A percentile compares a stretch with the other conserved stretches of the same genome.
phyloP scores from a whole-genome alignment of 306 rosid genomes.

The Quercus alba region DNA sequence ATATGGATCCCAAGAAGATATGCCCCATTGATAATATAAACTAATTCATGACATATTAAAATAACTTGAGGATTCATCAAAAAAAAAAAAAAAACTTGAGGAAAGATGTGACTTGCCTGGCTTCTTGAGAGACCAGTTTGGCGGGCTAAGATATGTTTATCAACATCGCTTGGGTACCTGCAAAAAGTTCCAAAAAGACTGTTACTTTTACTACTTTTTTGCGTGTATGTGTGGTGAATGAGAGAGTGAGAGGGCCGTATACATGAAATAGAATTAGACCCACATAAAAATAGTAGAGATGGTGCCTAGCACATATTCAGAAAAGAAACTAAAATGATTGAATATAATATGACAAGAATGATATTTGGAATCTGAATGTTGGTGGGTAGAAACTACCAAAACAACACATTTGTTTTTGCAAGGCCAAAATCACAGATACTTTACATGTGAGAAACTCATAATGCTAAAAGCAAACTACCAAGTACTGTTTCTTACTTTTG shows the following conservation, averaged over 20 bases:
- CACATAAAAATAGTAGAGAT: conserved; percentile 22
- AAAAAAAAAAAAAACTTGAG: not conserved
- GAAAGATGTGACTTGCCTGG: conserved; percentile 65
- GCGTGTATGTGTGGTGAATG: not conserved
- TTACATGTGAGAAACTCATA: conserved; percentile 12
- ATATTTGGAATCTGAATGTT: conserved; percentile 58
- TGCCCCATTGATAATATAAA: conserved; percentile 13
- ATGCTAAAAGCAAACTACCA: conserved; percentile 4
- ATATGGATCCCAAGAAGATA: conserved; percentile 24
- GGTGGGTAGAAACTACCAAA: conserved; percentile 58
- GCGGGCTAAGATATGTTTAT: conserved; percentile 92
- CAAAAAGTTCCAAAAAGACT: conserved; percentile 21
- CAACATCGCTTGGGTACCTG: conserved; percentile 97
- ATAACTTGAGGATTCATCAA: not conserved
- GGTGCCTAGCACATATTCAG: conserved; percentile 12
- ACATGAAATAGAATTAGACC: conserved; percentile 27
- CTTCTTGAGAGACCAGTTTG: conserved; percentile 99
- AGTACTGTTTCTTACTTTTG: conserved; percentile 7
- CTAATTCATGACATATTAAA: not conserved
- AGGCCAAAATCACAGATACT: conserved; percentile 39
- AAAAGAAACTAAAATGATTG: conserved; percentile 34
- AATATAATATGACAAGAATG: conserved; percentile 40
- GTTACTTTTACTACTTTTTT: conserved; percentile 5
- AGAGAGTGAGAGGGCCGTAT: conserved; percentile 1
- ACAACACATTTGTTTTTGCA: conserved; percentile 26